phyloP scores from a whole-genome alignment of 78 protist species.

The Creolimax fragrantissima region DNA sequence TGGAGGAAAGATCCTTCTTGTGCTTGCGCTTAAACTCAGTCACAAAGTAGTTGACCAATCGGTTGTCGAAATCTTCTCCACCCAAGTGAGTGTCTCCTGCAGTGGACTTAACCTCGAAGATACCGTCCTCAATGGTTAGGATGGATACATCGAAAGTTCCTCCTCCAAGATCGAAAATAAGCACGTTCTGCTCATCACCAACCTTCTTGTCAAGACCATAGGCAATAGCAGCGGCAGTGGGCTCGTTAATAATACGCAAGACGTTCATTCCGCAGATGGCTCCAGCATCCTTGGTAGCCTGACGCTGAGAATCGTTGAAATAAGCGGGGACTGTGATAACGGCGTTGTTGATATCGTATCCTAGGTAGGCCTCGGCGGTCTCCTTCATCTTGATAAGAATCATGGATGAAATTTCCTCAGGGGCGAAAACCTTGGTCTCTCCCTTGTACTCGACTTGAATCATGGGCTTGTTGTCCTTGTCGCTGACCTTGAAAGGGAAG shows the following conservation, averaged over 20 bases:
- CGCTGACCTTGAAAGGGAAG: constrained; percentile 80
- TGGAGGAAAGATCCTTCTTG: constrained; percentile 63
- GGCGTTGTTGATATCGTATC: constrained; percentile 66
- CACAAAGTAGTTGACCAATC: constrained; percentile 74
- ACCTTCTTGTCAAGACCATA: constrained; percentile 85
- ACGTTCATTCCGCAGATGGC: constrained; percentile 78
- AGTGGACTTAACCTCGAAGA: constrained; percentile 94
- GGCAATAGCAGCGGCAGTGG: constrained; percentile 98
- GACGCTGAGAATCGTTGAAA: constrained; percentile 93
- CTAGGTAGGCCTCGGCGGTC: constrained; percentile 79
- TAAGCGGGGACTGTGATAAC: constrained; percentile 87
- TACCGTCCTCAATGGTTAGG: constrained; percentile 82
- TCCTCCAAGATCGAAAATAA: constrained; percentile 96
- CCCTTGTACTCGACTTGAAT: constrained; percentile 65
- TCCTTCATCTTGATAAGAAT: constrained; percentile 82
- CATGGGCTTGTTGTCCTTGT: constrained; percentile 48
- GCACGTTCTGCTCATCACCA: constrained; percentile 64
- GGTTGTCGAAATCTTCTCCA: constrained; percentile 95
- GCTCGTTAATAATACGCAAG: constrained; percentile 93
- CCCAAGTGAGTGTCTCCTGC: constrained; percentile 97
- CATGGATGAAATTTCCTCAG: constrained; percentile 86
- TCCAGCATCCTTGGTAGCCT: constrained; percentile 96
- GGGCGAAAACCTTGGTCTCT: constrained; percentile 55
- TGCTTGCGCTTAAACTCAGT: constrained; percentile 77
- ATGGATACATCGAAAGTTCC: constrained; percentile 95